Base-by-base conservation (phyloP, 345 rosid genomes). In the Microcos paniculata region DNA sequence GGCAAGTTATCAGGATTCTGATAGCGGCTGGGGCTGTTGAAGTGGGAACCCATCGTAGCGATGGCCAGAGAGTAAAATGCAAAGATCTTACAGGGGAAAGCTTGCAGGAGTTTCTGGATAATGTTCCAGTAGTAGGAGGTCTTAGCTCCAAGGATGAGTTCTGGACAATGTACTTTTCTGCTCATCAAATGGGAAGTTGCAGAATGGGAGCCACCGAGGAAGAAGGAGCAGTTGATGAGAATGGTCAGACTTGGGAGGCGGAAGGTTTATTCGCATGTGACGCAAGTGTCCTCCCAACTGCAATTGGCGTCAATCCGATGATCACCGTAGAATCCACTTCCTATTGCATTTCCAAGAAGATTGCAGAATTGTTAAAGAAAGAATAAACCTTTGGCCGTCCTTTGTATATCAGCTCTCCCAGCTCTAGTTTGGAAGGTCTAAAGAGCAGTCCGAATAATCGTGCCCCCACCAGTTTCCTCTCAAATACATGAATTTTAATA, bases 141-240 rank as follows among this genome's bases (percentile, higher is more conserved):
- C 68, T 82, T 12, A 31, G 40, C 3, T 90, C 97, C 0, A 74
- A 58, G 77, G 87, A 81, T 1, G 86, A 85, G 68, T 30, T 79
- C 18, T 90, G 96, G 90, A 81, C 74, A 9, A 8, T 70, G 43
- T 87, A 81, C 26, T 35, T 79, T 24, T 80, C 94, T 0, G 95
- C 92, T 5, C 95, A 91, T 77, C 98, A 89, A 80, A 87, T 94
- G 85, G 92, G 95, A 62, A 88, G 97, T 68, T 91, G 97, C 14
- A 84, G 90, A 71, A 91, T 91, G 92, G 96, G 96, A 9, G 70
- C 76, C 0, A 79, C 78, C 0, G 83, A 79, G 38, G 83, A 78
- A 73, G 87, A 81, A n/a, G 92, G 97, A 18, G 97, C 88, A 0
- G 76, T 88, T 10, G 87, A 94, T 49, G 86, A 78, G 53, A 85